These are phyloP conservation scores for Globisporangium camurandrum DNA, from an alignment of 352 stramenopile genomes.

Conservation along the genomic window DNA sequence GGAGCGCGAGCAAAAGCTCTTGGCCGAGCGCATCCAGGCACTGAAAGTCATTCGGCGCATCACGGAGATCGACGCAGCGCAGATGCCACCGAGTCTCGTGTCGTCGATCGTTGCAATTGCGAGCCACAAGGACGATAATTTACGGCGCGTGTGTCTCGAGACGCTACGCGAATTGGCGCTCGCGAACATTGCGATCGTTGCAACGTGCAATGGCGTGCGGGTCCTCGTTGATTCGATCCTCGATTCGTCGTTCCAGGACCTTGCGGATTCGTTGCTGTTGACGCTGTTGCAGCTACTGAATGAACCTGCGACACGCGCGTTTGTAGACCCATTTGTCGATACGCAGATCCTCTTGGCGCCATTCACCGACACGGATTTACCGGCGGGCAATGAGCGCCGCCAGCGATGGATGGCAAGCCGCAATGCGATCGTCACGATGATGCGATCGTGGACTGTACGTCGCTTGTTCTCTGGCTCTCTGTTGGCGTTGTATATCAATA, in stretches of 20 bases:
- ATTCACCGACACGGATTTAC: slow-evolving; percentile 85
- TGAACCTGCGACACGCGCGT: slow-evolving; percentile 76
- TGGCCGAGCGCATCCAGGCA: slow-evolving; percentile 80
- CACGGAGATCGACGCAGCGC: slow-evolving; percentile 78
- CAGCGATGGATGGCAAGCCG: slow-evolving; percentile 87
- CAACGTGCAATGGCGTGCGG: slow-evolving; percentile 76
- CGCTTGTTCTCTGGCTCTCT: no score
- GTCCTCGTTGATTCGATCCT: slow-evolving; percentile 83
- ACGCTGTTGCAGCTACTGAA: slow-evolving; percentile 84
- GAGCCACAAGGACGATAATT: slow-evolving; percentile 85
- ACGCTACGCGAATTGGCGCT: slow-evolving; percentile 78
- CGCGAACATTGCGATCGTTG: slow-evolving; percentile 74
- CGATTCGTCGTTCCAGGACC: slow-evolving; percentile 82
- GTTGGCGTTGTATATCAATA: neutral
- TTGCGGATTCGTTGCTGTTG: slow-evolving; percentile 78
- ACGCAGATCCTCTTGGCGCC: slow-evolving; percentile 79
- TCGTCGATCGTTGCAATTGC: slow-evolving; percentile 76
- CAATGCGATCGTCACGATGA: slow-evolving; percentile 86
- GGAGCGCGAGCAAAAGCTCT: slow-evolving; percentile 81
- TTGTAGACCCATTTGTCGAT: slow-evolving; percentile 85
- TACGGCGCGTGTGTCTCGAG: slow-evolving; percentile 81
- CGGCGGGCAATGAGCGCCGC: slow-evolving; percentile 72
- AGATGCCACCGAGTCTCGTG: slow-evolving; percentile 82
- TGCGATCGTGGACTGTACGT: slow-evolving; percentile 82
- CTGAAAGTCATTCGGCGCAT: slow-evolving; percentile 81